phyloP scores from a whole-genome alignment of 208 protist genomes.

The Strigomonas culicis region DNA sequence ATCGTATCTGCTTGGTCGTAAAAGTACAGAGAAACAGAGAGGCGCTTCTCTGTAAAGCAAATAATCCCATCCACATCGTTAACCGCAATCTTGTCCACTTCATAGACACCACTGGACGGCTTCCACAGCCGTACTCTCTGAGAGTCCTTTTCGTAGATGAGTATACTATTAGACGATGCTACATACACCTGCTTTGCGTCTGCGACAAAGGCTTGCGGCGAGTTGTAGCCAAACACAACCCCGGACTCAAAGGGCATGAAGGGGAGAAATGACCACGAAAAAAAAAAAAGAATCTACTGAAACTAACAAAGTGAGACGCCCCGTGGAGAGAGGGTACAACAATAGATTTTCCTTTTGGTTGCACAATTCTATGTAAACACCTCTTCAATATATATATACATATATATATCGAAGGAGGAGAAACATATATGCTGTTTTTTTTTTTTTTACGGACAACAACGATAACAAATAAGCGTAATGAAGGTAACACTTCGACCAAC shows the following conservation, averaged over 20 bases:
- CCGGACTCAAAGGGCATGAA: background rate
- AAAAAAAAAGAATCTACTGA: background rate
- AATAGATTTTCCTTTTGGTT: too few relatives aligned
- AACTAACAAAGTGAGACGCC: too few relatives aligned
- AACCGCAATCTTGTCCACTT: conserved; percentile 41
- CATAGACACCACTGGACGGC: conserved; percentile 41
- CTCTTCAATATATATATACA: background rate
- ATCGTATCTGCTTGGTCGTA: conserved; percentile 36
- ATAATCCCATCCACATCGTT: conserved; percentile 23
- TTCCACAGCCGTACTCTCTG: conserved; percentile 40
- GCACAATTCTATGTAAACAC: too few relatives aligned
- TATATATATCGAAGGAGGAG: background rate
- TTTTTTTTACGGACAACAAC: too few relatives aligned
- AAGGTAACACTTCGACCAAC: too few relatives aligned
- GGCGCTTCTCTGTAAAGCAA: conserved; percentile 49
- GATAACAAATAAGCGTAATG: too few relatives aligned
- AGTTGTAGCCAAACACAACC: conserved; percentile 27
- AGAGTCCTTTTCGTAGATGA: conserved; percentile 19
- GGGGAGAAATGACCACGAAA: background rate
- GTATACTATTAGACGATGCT: conserved; percentile 40
- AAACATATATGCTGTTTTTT: background rate
- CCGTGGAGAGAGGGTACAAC: too few relatives aligned
- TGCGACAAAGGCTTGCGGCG: conserved; percentile 18
- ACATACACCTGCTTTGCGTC: conserved; percentile 30
- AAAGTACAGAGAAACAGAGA: conserved; percentile 50